These are phyloP conservation scores for Neospora caninum DNA, from an alignment of 169 alveolate species.

Conservation along the genomic window DNA sequence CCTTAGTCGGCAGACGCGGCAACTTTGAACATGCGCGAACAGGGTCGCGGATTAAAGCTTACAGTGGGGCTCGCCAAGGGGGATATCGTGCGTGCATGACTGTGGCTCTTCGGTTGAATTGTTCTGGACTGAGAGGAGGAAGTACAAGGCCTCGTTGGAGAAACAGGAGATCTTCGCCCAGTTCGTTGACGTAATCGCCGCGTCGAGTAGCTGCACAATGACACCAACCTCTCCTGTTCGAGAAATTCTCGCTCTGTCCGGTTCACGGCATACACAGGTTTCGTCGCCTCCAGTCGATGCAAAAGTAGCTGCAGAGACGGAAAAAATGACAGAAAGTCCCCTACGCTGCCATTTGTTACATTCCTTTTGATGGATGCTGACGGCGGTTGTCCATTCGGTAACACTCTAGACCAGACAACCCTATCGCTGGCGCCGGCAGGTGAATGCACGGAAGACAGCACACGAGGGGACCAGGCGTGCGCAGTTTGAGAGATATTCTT, in stretches of 20 bases:
- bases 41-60: not conserved
- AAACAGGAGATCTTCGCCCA: not conserved
- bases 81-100: not conserved
- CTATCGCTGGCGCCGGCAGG: too few relatives aligned
- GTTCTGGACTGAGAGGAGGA: not conserved
- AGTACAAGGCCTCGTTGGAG: not conserved
- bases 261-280: not conserved
- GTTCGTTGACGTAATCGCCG: slow-evolving; percentile 32
- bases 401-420: not conserved
- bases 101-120: not conserved
- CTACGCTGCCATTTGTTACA: too few relatives aligned
- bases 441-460: too few relatives aligned
- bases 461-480: too few relatives aligned
- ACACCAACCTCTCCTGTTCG: slow-evolving; percentile 6
- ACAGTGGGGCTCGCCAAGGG: not conserved
- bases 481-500: too few relatives aligned
- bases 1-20: not conserved
- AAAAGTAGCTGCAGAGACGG: not conserved
- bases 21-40: too few relatives aligned
- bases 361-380: not conserved
- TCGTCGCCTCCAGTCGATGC: not conserved
- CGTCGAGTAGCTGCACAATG: slow-evolving; percentile 34
- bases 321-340: not conserved
- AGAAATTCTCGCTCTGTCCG: not conserved
- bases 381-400: not conserved